Evolutionary conservation across 108 stramenopile species (phyloP).

Genomic region (Aurantiochytrium sp.): DNA sequence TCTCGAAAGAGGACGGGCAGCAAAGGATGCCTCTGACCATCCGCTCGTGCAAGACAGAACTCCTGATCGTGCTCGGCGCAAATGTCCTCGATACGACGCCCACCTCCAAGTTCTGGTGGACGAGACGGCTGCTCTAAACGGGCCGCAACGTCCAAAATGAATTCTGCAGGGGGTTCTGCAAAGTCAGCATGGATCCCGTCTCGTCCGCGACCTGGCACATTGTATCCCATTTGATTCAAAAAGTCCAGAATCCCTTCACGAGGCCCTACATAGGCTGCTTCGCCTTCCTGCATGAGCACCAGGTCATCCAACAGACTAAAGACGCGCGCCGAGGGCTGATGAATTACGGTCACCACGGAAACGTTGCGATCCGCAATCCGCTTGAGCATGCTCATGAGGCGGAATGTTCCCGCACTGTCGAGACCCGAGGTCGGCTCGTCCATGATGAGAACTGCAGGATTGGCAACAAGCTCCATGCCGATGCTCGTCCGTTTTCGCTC

Average conservation of each 20-base stretch:
- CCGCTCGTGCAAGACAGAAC: not conserved
- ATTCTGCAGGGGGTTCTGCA: not conserved
- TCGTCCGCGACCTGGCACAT: not conserved
- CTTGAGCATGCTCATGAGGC: slow-evolving; percentile 62
- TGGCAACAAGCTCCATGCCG: slow-evolving; percentile 35
- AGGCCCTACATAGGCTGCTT: not conserved
- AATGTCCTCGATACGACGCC: not conserved
- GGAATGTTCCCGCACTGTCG: slow-evolving; percentile 66
- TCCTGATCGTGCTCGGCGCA: not conserved
- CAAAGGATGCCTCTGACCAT: not conserved
- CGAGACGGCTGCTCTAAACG: not conserved
- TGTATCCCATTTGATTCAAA: not conserved
- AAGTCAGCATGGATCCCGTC: not conserved
- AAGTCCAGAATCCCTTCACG: not conserved
- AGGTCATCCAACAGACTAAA: slow-evolving; percentile 70
- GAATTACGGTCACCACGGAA: slow-evolving; percentile 72
- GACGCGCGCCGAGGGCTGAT: slow-evolving; percentile 76
- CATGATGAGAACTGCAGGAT: slow-evolving; percentile 24
- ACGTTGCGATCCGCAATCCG: slow-evolving; percentile 52
- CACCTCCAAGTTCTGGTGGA: not conserved
- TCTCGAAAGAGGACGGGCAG: not conserved
- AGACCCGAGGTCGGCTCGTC: slow-evolving; percentile 58
- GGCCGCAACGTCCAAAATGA: not conserved
- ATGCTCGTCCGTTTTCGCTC: slow-evolving; percentile 36
- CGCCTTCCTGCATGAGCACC: slow-evolving; percentile 41